A percentile compares a stretch with the other conserved stretches of the same genome.
phyloP scores from a whole-genome alignment of 169 alveolate species.

The Plasmodium gallinaceum region DNA sequence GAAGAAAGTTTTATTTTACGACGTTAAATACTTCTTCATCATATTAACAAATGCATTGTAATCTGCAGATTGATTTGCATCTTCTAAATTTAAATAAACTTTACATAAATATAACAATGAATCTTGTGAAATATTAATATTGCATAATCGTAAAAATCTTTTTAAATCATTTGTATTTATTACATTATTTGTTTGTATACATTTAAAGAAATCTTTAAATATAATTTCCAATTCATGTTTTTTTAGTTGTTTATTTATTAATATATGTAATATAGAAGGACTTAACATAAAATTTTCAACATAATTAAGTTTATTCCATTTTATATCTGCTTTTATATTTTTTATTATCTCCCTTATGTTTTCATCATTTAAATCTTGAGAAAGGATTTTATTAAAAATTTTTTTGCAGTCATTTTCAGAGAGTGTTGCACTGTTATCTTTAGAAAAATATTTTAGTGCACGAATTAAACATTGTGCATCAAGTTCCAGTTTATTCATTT shows the following conservation, averaged over 20 bases:
- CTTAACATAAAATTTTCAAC: slow-evolving; percentile 57
- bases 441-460: slow-evolving; percentile 46
- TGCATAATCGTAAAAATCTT: slow-evolving; percentile 42
- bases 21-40: slow-evolving; percentile 39
- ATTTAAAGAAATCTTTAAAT: slow-evolving; percentile 54
- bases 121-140: slow-evolving; percentile 18
- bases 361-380: slow-evolving; percentile 56
- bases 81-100: slow-evolving; percentile 15
- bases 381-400: slow-evolving; percentile 71
- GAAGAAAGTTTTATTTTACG: too few relatives aligned
- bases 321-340: slow-evolving; percentile 44
- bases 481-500: slow-evolving; percentile 26
- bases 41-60: slow-evolving; percentile 30
- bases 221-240: slow-evolving; percentile 26
- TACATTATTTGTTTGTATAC: slow-evolving; percentile 34
- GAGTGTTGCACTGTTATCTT: slow-evolving; percentile 35
- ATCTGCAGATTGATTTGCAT: slow-evolving; percentile 16
- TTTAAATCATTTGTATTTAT: slow-evolving; percentile 38
- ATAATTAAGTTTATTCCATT: slow-evolving; percentile 35
- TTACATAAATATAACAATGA: slow-evolving; percentile 37
- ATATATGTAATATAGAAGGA: slow-evolving; percentile 51
- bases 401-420: slow-evolving; percentile 24
- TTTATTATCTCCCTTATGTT: slow-evolving; percentile 25
- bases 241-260: slow-evolving; percentile 63
- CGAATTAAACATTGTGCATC: slow-evolving; percentile 54